Conservation (phyloP, 768 basidiomycete genomes). For the Tubosaeta brunneosetosa region DNA sequence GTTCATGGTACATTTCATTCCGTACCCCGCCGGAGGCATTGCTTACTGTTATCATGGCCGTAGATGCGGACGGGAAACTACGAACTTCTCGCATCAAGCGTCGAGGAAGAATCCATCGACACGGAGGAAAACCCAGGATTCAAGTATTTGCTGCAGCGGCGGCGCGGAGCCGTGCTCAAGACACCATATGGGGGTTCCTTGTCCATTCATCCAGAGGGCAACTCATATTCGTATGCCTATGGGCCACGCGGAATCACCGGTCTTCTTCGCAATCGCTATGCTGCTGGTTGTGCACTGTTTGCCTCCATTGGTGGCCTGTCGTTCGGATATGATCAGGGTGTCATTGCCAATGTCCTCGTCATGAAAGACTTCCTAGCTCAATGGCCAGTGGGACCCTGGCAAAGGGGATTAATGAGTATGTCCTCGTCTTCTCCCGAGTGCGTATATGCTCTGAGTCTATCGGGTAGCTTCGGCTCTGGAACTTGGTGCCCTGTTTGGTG, state of each 20-base stretch:
- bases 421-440: conserved; percentile 3
- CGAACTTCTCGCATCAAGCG: conserved; percentile 11
- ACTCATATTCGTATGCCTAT: conserved; percentile 62
- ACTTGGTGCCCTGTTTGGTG: conserved; percentile 74
- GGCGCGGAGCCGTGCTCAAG: conserved; percentile 15
- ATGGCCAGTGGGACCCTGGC: conserved; percentile 68
- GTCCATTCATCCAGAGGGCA: conserved; percentile 16
- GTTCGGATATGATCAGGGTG: conserved; percentile 83
- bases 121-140: conserved; percentile 10
- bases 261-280: conserved; percentile 59
- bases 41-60: not conserved
- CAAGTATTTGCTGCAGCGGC: conserved; percentile 16
- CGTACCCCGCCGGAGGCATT: not conserved
- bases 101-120: conserved; percentile 9
- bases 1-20: conserved; percentile 12
- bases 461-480: conserved; percentile 68
- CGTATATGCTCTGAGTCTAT: not conserved
- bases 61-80: conserved; percentile 11
- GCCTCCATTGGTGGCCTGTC: conserved; percentile 73
- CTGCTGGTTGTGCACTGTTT: conserved; percentile 64
- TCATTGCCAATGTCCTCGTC: conserved; percentile 81
- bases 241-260: conserved; percentile 68
- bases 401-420: conserved; percentile 77
- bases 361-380: conserved; percentile 68
- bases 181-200: conserved; percentile 27